Conservation (phyloP, 2,329 filamentous ascomycete species). For the Clonostachys solani region DNA sequence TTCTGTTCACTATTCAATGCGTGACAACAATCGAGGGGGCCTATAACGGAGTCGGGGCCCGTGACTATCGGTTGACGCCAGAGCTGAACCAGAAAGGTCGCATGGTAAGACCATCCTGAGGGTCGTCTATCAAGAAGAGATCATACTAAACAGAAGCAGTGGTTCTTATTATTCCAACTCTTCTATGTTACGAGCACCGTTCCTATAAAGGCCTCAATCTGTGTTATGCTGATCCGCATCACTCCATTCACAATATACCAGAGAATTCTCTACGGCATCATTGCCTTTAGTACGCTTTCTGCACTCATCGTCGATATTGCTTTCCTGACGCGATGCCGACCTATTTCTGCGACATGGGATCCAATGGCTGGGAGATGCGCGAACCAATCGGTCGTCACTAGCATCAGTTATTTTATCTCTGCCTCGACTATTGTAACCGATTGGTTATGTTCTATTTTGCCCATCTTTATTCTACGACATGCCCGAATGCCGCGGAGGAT, state of each 20-base stretch:
- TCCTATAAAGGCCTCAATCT: slow-evolving; percentile 17
- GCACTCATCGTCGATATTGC: slow-evolving; percentile 12
- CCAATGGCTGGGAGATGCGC: slow-evolving; percentile 9
- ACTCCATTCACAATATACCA: slow-evolving; percentile 8
- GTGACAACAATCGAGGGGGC: background rate
- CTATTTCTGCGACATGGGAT: slow-evolving; percentile 15
- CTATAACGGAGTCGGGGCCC: too few relatives aligned
- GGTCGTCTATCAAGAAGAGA: background rate
- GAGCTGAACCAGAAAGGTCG: too few relatives aligned
- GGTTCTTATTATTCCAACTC: slow-evolving; percentile 12
- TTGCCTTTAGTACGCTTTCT: slow-evolving; percentile 5
- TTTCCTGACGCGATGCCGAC: slow-evolving; percentile 14
- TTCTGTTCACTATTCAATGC: slow-evolving; percentile 8
- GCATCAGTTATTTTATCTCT: too few relatives aligned
- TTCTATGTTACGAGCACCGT: slow-evolving; percentile 11
- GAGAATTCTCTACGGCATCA: slow-evolving; percentile 8
- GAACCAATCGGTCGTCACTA: too few relatives aligned
- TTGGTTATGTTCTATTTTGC: too few relatives aligned
- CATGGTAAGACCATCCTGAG: too few relatives aligned
- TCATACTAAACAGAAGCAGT: slow-evolving; percentile 4
- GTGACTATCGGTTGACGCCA: too few relatives aligned
- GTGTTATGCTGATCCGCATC: slow-evolving; percentile 18
- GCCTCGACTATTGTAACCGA: too few relatives aligned
- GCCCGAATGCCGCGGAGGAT: slow-evolving; percentile 8
- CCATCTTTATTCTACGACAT: background rate